A percentile compares a stretch with the other conserved stretches of the same genome.
Conservation (phyloP, 768 basidiomycete genomes). For the Multifurca ochricompacta region DNA sequence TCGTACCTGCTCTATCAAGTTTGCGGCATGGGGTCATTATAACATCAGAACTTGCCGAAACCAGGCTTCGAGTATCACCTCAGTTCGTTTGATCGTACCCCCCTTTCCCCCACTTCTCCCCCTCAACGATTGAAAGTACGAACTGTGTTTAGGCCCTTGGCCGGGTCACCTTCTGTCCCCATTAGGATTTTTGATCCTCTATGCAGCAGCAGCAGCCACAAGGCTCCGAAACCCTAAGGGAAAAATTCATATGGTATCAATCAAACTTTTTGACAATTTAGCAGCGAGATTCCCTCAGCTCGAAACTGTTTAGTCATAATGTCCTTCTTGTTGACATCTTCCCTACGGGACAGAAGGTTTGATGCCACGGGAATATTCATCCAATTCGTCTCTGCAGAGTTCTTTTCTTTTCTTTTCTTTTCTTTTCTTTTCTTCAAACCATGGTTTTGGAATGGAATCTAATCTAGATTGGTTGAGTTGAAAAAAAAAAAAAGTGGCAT, state of each 20-base stretch:
- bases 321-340: background rate
- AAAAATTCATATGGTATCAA: no score
- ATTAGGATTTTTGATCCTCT: background rate
- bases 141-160: background rate
- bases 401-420: no score
- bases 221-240: no score
- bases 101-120: background rate
- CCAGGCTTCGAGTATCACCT: background rate
- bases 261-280: background rate
- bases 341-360: background rate
- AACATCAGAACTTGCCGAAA: background rate
- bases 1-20: background rate
- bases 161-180: background rate
- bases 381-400: background rate
- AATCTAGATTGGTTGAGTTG: slow-evolving; percentile 19
- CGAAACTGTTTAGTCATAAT: background rate
- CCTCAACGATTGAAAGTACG: background rate
- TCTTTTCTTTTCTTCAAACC: background rate
- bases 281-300: slow-evolving; percentile 5
- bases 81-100: slow-evolving; percentile 5
- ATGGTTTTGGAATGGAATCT: background rate
- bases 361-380: background rate
- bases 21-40: background rate
- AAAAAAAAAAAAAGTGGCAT: background rate
- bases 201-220: background rate